Evolutionary conservation across 371 early-diverging fungal species (phyloP).

Genomic region (Phascolomyces articulosus): DNA sequence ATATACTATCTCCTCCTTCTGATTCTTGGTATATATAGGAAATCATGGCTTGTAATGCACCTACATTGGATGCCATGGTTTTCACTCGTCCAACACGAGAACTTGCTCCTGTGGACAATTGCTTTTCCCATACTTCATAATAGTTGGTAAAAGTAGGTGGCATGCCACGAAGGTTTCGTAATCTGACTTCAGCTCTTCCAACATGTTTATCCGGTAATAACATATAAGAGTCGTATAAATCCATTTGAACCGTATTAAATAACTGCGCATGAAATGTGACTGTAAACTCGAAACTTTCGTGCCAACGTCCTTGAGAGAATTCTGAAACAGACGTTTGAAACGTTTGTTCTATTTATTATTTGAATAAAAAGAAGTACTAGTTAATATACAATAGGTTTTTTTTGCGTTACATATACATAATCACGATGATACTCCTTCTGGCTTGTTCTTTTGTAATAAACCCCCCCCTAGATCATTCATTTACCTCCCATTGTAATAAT

Average conservation of each 20-base stretch:
- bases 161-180: conserved; percentile 62
- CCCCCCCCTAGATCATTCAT: not conserved
- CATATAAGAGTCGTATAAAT: conserved; percentile 65
- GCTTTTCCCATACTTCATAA: conserved; percentile 71
- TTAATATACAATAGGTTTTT: too few species aligned
- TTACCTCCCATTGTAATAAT: conserved; percentile 50
- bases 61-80: conserved; percentile 61
- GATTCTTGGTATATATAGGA: conserved; percentile 63
- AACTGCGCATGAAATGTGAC: conserved; percentile 81
- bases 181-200: conserved; percentile 76
- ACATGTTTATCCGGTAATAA: conserved; percentile 72
- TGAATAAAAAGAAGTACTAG: too few species aligned
- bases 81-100: conserved; percentile 56
- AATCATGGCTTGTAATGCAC: conserved; percentile 69
- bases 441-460: too few species aligned
- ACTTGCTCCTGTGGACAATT: conserved; percentile 55
- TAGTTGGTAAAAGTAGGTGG: conserved; percentile 70
- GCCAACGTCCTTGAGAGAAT: conserved; percentile 68
- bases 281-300: conserved; percentile 74
- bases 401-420: too few species aligned
- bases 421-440: too few species aligned
- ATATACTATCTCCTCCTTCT: not conserved
- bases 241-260: conserved; percentile 74
- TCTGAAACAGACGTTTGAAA: conserved; percentile 71
- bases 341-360: conserved; percentile 53